Base-by-base conservation (phyloP, 2,329 filamentous ascomycete species). In the Polytolypa hystricis region DNA sequence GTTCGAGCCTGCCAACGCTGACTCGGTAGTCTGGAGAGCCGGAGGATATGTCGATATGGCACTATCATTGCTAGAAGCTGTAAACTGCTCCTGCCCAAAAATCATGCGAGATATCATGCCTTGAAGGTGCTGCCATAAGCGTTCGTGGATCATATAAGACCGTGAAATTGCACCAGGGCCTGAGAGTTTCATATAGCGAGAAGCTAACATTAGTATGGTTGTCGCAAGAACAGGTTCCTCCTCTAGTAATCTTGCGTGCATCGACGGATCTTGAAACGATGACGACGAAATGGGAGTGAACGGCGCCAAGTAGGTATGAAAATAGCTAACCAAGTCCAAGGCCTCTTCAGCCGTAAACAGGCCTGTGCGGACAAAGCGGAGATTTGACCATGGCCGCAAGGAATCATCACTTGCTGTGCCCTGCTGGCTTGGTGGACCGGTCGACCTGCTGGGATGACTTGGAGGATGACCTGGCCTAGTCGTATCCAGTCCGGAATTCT, bases 81-180 rank as follows among this genome's bases (percentile, higher is more conserved):
- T 84, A 52, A 93, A 91, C 27, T 87, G 82, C 57, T 93, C 85
- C 52, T 93, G 85, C 6, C 84, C 86, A 77, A 84, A 93, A n/a
- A 93, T 74, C 49, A 89, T 83, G 23, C 85, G 74, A 57, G 91
- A 82, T 45, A 93, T 86, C 80, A 93, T 93, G 41, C 83, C 81
- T 37, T 85, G 78, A 15, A 93, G 71, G 52, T 93, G 89, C 26
- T 76, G 81, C 86, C 86, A 94, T 4, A 94, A 69, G 58, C 87
- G 84, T 50, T 91, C 83, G 44, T 93, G 86, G 38, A 94, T 87
- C 25, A 82, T 77, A 50, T 85, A 81, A 0, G 83, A 82, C 32
- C 86, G 76, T 33, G 82, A 87, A 42, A 77, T 68, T 1, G 81
- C 79, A 4, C 83, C 84, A 0, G 83, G 74, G 1, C 82, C 81